Evolutionary conservation across 306 rosid genomes (phyloP), one percentile per base, ranked within the genome.

Genomic region (Myrica gale): DNA sequence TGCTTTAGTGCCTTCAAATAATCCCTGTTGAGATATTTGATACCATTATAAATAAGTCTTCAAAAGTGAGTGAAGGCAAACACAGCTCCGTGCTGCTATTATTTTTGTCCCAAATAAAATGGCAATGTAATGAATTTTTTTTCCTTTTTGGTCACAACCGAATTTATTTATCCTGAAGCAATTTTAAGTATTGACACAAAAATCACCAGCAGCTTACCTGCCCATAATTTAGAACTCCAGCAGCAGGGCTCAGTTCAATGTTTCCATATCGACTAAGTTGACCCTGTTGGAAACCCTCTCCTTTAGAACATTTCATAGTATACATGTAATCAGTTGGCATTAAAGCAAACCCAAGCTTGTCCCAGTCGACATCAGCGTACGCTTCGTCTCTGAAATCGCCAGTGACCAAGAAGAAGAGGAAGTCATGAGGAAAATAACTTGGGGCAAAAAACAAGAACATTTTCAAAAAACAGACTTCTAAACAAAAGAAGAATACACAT

Each of bases 1-100:
- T 57, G 92, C 99, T 88, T 92, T 95, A 9, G 89, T 86, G 7
- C 99, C 99, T 90, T 95, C 97, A 46, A 85, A 95, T 66, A 90
- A 9, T 68, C 96, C 98, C 98, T 92, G 73, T 70, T 26, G 44
- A 66, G 5, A 66, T 76, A 54, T 68, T 41, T 66, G 26, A 66
- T 10, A 17, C 42, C 50, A 42, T n/a, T 66, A 42, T 7, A 66
- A 41, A 20, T 7, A 3, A 42, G 70, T 48, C 50, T 66, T 17
- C 50, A 66, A 23, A 17, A 62, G 11, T 37, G 68, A 42, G 37
- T 32, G 37, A 65, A 8, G 15, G 32, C n/a, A 42, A 12, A 26
- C 5, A 17, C 10, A 17, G 32, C 20, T n/a, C 50, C 42, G 32
- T 37, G 2, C 2, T 9, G 8, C 0, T 32, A 10, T 10, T 23